phyloP scores from a whole-genome alignment of 2,329 filamentous ascomycete genomes.

The Colletotrichum endophyticum region DNA sequence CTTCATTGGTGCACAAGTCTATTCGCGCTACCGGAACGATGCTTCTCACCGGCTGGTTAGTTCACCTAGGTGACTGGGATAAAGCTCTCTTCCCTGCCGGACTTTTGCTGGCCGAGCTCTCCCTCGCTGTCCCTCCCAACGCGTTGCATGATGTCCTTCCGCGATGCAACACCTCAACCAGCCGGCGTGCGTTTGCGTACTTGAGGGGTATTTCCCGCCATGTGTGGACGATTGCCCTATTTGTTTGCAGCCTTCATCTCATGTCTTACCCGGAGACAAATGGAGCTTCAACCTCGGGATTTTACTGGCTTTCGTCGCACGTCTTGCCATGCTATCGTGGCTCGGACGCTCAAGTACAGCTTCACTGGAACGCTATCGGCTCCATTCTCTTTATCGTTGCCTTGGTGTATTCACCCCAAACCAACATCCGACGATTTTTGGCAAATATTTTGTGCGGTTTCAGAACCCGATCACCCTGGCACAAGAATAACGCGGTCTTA shows the following conservation, averaged over 20 bases:
- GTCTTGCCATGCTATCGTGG: not conserved
- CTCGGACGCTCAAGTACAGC: not conserved
- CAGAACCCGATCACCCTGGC: not conserved
- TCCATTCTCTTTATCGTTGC: slow-evolving; percentile 21
- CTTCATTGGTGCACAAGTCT: slow-evolving; percentile 44
- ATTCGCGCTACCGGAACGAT: slow-evolving; percentile 45
- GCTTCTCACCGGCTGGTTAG: slow-evolving; percentile 43
- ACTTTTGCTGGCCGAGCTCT: slow-evolving; percentile 58
- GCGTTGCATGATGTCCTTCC: slow-evolving; percentile 23
- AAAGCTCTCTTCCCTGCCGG: slow-evolving; percentile 36
- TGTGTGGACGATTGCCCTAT: not conserved
- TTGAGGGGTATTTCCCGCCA: not conserved
- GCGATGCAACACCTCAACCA: not conserved
- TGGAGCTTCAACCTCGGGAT: not conserved
- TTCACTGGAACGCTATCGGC: slow-evolving; percentile 26
- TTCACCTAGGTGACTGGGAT: slow-evolving; percentile 2
- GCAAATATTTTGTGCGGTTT: not conserved
- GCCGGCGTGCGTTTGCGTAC: not conserved
- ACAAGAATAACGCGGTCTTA: not conserved
- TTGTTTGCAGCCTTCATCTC: not conserved
- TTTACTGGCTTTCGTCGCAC: not conserved
- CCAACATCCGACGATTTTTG: slow-evolving; percentile 31
- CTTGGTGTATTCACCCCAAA: slow-evolving; percentile 23
- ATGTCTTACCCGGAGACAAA: not conserved
- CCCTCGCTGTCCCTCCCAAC: slow-evolving; percentile 47